Evolutionary conservation across 2,329 filamentous ascomycete species (phyloP).

Genomic region (Botrytis fabae): DNA sequence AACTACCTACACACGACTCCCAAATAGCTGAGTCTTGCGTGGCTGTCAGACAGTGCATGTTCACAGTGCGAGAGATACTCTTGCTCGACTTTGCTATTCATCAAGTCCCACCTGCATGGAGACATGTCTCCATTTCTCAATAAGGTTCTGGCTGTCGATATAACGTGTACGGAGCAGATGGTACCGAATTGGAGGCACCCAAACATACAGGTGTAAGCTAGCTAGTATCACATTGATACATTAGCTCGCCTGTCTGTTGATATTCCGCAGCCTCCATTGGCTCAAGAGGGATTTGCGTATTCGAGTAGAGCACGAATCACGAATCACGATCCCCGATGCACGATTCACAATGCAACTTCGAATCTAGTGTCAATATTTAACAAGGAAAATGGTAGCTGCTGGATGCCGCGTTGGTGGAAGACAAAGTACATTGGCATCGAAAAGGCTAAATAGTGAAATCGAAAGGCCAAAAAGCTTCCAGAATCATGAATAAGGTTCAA

Average conservation of each 20-base stretch:
- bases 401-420: not conserved
- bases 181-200: conserved; percentile 8
- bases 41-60: too few relatives aligned
- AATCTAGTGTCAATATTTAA: not conserved
- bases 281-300: not conserved
- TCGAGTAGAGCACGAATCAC: not conserved
- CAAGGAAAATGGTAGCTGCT: conserved; percentile 18
- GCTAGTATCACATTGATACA: not conserved
- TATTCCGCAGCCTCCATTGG: not conserved
- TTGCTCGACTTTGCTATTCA: not conserved
- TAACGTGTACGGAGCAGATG: not conserved
- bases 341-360: conserved; percentile 7
- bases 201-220: conserved; percentile 5
- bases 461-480: conserved; percentile 13
- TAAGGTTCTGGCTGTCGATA: not conserved
- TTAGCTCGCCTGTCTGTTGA: conserved; percentile 1
- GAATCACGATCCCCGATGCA: not conserved
- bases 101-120: not conserved
- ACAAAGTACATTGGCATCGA: not conserved
- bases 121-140: not conserved
- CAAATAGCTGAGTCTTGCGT: not conserved
- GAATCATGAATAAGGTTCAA: conserved; percentile 10
- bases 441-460: conserved; percentile 1
- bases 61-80: not conserved
- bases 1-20: not conserved